Evolutionary conservation across 2,329 filamentous ascomycete species (phyloP).

Genomic region (Epichloe sp.): DNA sequence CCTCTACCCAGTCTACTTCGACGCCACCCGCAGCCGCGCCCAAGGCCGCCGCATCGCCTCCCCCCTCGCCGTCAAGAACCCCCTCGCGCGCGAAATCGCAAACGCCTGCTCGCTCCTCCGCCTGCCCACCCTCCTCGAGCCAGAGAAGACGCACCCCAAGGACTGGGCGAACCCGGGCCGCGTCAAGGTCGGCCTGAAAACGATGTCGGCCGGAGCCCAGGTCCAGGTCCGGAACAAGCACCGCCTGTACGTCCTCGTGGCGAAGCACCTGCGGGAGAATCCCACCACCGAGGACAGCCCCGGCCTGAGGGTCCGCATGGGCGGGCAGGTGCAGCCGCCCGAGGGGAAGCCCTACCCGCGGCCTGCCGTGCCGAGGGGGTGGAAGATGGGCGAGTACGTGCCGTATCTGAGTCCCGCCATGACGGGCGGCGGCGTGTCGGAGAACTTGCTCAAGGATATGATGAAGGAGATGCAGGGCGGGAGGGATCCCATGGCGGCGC

Average conservation of each 20-base stretch:
- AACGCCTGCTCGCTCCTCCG: constrained; percentile 67
- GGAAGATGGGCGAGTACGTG: constrained; percentile 76
- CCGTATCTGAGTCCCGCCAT: constrained; percentile 82
- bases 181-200: constrained; percentile 66
- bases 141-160: constrained; percentile 83
- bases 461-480: constrained; percentile 75
- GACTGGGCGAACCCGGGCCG: constrained; percentile 96
- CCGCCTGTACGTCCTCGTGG: constrained; percentile 73
- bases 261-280: constrained; percentile 60
- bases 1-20: constrained; percentile 94
- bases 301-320: constrained; percentile 59
- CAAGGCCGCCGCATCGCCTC: constrained; percentile 69
- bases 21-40: constrained; percentile 57
- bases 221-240: constrained; percentile 57
- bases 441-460: constrained; percentile 92
- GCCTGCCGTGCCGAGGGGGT: constrained; percentile 68
- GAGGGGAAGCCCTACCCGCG: constrained; percentile 57
- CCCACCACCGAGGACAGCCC: constrained; percentile 59
- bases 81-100: constrained; percentile 73
- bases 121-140: constrained; percentile 69
- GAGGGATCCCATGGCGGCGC: constrained; percentile 31
- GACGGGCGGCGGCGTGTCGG: constrained; percentile 83
- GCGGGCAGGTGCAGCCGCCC: constrained; percentile 52
- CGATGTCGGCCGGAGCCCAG: constrained; percentile 1
- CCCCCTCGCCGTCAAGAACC: constrained; percentile 61